These are phyloP conservation scores for Epichloe coenophiala DNA, from an alignment of 2,329 filamentous ascomycete genomes.

Conservation along the genomic window DNA sequence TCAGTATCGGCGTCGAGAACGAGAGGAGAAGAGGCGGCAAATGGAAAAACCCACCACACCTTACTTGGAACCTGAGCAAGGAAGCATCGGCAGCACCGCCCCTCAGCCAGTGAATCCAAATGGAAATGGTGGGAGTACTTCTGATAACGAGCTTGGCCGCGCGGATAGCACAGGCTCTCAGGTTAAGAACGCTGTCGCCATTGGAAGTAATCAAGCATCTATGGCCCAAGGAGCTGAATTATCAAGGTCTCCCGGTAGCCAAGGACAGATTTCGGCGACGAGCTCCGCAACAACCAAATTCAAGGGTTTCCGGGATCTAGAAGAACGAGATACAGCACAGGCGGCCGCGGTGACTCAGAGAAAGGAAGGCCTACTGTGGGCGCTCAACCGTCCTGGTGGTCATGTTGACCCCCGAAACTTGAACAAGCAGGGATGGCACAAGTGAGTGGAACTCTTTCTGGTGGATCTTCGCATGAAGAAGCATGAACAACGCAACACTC, in stretches of 20 bases:
- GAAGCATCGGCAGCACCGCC: constrained; percentile 25
- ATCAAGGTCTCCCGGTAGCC: constrained; percentile 43
- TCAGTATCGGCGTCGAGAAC: constrained; percentile 84
- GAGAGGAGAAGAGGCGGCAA: constrained; percentile 83
- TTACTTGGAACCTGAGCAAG: constrained; percentile 56
- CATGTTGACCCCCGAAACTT: constrained; percentile 91
- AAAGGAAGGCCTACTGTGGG: constrained; percentile 93
- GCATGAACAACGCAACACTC: background rate
- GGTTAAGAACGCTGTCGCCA: constrained; percentile 37
- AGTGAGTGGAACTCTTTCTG: constrained; percentile 45
- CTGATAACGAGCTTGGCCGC: constrained; percentile 57
- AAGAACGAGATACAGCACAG: constrained; percentile 60
- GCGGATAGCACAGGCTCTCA: constrained; percentile 64
- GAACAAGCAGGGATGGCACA: constrained; percentile 98
- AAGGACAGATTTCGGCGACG: constrained; percentile 29
- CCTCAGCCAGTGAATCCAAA: constrained; percentile 24
- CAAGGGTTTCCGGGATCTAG: constrained; percentile 83
- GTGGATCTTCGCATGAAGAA: background rate
- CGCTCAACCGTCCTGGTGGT: constrained; percentile 79
- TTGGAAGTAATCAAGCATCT: constrained; percentile 22
- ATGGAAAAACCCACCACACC: constrained; percentile 76
- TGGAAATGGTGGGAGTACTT: constrained; percentile 33
- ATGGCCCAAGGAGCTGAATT: constrained; percentile 26
- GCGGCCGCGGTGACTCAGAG: constrained; percentile 42
- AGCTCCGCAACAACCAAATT: constrained; percentile 52